These are phyloP conservation scores for Pythium coloratum DNA, from an alignment of 352 stramenopile genomes.

Conservation along the genomic window DNA sequence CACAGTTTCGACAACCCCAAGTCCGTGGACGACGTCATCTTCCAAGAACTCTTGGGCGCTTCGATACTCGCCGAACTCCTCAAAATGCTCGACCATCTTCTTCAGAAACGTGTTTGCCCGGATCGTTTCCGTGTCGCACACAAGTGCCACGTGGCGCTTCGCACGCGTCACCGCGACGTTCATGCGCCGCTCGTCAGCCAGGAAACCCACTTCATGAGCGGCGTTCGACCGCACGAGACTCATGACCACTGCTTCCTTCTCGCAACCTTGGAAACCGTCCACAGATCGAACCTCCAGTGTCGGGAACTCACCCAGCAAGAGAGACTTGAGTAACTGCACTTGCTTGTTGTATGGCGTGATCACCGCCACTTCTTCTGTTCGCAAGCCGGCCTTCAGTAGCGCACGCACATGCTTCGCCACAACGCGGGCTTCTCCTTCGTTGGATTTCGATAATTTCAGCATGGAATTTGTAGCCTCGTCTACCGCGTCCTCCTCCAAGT, in stretches of 20 bases:
- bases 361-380: slow-evolving; percentile 92
- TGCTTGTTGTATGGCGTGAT: slow-evolving; percentile 99
- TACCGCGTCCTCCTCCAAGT: slow-evolving; percentile 83
- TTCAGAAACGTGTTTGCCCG: slow-evolving; percentile 90
- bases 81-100: slow-evolving; percentile 90
- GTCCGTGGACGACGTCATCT: slow-evolving; percentile 49
- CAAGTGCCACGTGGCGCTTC: slow-evolving; percentile 93
- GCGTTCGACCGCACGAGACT: slow-evolving; percentile 95
- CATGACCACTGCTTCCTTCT: slow-evolving; percentile 98
- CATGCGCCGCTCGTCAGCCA: slow-evolving; percentile 95
- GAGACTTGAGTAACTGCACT: slow-evolving; percentile 88
- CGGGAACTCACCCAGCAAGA: slow-evolving; percentile 74
- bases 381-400: slow-evolving; percentile 85
- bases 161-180: slow-evolving; percentile 98
- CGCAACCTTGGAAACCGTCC: slow-evolving; percentile 96
- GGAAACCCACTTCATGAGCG: slow-evolving; percentile 92
- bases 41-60: slow-evolving; percentile 84
- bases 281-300: slow-evolving; percentile 92
- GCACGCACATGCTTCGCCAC: slow-evolving; percentile 83
- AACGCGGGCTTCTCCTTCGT: slow-evolving; percentile 73
- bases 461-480: slow-evolving; percentile 23
- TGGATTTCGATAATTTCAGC: slow-evolving; percentile 70
- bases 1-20: slow-evolving; percentile 6
- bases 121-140: slow-evolving; percentile 96
- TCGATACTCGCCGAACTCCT: slow-evolving; percentile 91